Base-by-base conservation (phyloP, 495 filamentous ascomycete species). In the Aspergillus sclerotiicarbonarius region DNA sequence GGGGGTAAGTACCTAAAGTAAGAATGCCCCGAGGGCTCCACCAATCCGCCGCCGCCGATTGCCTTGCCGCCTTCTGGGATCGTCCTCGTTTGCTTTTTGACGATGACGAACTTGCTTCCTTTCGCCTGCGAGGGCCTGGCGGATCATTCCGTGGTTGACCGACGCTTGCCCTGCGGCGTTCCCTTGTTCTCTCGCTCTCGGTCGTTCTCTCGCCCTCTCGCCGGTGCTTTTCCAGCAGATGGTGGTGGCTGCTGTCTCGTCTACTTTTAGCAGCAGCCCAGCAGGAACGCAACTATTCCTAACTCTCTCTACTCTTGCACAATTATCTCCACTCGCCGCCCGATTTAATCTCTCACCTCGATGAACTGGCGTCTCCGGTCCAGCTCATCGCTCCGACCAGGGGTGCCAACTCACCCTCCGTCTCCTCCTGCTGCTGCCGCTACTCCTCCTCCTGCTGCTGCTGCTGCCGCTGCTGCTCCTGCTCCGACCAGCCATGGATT, bases 301-400 rank as follows among this genome's bases (percentile, higher is more conserved):
- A 10, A 9, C 3, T 35, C 3, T 10, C 33, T 9, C 33, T 3
- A 13, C 33, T 35, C 10, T 35, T 35, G 3, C 33, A 35, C 37
- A 41, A n/a, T 7, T 12, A 41, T n/a, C 37, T 41, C 37, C 37
- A 41, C 37, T 41, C n/a, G 37, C 12, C 37, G 3, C n/a, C 37
- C 37, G 37, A 41, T 32, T 31, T 50, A n/a, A 32, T 50, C 46
- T 29, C 37, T 12, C 37, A 47, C 37, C 46, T 59, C 57, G 48
- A 61, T 53, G 58, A 52, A 29, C 41, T 51, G 53, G 47, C 39
- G 47, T 48, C 48, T 52, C 53, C 53, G 49, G 30, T 51, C 58
- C 49, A 56, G 46, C 53, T 61, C 48, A 50, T 50, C 51, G 52
- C 60, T 45, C 56, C 53, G 48, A 56, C 59, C 44, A 62, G 60